These are phyloP conservation scores for Solanum etuberosum DNA, from an alignment of 257 asterid species.

Conservation along the genomic window DNA sequence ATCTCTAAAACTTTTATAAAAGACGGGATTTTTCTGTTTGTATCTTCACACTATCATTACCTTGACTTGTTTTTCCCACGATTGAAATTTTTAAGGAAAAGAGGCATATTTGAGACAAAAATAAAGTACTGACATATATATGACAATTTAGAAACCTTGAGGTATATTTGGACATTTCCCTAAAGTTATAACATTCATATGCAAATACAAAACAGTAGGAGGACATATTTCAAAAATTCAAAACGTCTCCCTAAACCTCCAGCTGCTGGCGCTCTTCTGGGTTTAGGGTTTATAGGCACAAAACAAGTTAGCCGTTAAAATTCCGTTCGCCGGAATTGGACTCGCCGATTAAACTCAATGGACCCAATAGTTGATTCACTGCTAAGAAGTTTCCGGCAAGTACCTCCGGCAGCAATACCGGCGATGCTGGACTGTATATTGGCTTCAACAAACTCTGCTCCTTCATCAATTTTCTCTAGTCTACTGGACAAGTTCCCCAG, in stretches of 20 bases:
- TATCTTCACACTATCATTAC: no score
- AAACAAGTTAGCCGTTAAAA: neutral
- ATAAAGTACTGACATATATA: neutral
- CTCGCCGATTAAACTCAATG: constrained; percentile 13
- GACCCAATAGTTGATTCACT: constrained; percentile 45
- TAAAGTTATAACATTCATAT: neutral
- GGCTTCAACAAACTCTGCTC: constrained; percentile 46
- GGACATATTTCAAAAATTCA: neutral
- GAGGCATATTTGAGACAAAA: neutral
- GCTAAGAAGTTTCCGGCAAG: constrained; percentile 52
- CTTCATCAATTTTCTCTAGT: constrained; percentile 41
- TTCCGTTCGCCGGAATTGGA: neutral
- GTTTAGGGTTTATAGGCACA: constrained; percentile 8
- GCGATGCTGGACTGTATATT: constrained; percentile 69
- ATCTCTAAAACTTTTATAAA: no score
- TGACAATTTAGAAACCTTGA: neutral
- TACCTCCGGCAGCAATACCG: constrained; percentile 67
- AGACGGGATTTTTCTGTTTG: no score
- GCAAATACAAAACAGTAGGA: neutral
- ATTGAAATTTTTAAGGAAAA: no score
- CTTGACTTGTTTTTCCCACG: no score
- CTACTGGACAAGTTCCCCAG: constrained; percentile 47
- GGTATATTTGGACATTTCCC: neutral
- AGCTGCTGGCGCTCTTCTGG: neutral
- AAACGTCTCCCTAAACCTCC: neutral